Conservation (phyloP, 169 alveolate genomes). For the Cyclospora cayetanensis region DNA sequence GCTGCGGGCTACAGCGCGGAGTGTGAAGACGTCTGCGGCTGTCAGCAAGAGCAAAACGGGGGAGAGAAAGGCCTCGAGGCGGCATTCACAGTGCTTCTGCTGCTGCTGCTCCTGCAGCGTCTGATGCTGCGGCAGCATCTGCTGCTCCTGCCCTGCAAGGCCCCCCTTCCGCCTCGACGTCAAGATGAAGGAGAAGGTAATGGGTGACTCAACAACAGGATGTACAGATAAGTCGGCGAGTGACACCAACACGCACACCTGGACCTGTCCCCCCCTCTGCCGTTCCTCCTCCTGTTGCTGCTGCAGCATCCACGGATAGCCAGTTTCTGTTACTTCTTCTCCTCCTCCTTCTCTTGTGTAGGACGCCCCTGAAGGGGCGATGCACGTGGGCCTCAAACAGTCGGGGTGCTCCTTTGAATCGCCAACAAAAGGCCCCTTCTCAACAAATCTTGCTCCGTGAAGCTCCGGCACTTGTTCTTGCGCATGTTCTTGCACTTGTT, state of each 20-base stretch:
- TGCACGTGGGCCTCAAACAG: too few relatives aligned
- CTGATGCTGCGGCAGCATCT: slow-evolving; percentile 23
- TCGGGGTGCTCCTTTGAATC: too few relatives aligned
- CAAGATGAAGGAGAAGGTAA: background rate
- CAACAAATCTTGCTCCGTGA: too few relatives aligned
- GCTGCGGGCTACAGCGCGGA: slow-evolving; percentile 35
- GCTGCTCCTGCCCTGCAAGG: slow-evolving; percentile 27
- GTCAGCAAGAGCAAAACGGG: slow-evolving; percentile 40
- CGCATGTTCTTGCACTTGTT: slow-evolving; percentile 33
- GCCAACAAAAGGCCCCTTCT: too few relatives aligned
- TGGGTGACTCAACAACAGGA: slow-evolving; percentile 29
- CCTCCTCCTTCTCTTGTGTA: too few relatives aligned
- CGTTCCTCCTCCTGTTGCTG: slow-evolving; percentile 5
- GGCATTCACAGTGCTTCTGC: slow-evolving; percentile 33
- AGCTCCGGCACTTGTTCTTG: too few relatives aligned
- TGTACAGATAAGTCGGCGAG: slow-evolving; percentile 46
- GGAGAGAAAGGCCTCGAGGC: slow-evolving; percentile 29
- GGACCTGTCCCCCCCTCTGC: slow-evolving; percentile 1
- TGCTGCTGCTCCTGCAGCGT: slow-evolving; percentile 6
- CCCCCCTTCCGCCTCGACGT: slow-evolving; percentile 23
- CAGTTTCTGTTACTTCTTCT: background rate
- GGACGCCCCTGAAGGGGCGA: too few relatives aligned
- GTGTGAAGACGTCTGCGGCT: background rate
- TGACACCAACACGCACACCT: background rate
- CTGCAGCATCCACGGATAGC: background rate